Evolutionary conservation across 352 stramenopile species (phyloP).

Genomic region (Pythium insidiosum): DNA sequence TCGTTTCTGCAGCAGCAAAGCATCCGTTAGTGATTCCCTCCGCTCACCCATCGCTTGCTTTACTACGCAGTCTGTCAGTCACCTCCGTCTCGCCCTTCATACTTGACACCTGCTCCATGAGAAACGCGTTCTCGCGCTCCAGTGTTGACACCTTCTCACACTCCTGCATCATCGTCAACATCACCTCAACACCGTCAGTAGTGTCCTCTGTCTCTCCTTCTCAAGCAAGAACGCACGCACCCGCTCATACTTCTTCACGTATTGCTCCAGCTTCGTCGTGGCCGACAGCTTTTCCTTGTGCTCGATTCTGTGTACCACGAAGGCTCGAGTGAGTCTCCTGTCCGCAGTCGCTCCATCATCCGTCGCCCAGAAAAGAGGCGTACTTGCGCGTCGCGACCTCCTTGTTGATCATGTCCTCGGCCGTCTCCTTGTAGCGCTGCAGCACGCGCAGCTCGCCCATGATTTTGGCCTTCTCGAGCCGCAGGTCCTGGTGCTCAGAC

Average conservation of each 20-base stretch:
- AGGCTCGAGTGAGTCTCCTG: not conserved
- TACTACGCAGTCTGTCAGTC: too few relatives aligned
- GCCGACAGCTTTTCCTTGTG: constrained; percentile 65
- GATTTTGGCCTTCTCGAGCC: constrained; percentile 28
- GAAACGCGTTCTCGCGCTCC: constrained; percentile 59
- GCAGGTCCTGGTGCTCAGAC: constrained; percentile 26
- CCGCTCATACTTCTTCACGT: constrained; percentile 76
- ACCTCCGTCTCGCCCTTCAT: constrained; percentile 71
- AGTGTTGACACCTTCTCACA: constrained; percentile 49
- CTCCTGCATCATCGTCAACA: constrained; percentile 28
- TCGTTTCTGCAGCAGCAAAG: constrained; percentile 27
- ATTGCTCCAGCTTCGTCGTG: constrained; percentile 64
- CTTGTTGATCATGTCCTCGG: constrained; percentile 29
- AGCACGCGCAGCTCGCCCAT: constrained; percentile 28
- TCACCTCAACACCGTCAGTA: too few relatives aligned
- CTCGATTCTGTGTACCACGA: constrained; percentile 15
- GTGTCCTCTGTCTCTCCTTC: too few relatives aligned
- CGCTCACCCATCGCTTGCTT: too few relatives aligned
- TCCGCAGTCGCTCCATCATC: not conserved
- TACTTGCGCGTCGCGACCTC: constrained; percentile 21
- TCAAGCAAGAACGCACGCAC: constrained; percentile 10
- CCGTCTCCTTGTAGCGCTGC: constrained; percentile 32
- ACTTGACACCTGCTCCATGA: constrained; percentile 57
- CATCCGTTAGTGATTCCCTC: too few relatives aligned
- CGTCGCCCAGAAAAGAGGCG: not conserved